phyloP scores from a whole-genome alignment of 2,329 filamentous ascomycete genomes.

The Trichophyton schoenleinii region DNA sequence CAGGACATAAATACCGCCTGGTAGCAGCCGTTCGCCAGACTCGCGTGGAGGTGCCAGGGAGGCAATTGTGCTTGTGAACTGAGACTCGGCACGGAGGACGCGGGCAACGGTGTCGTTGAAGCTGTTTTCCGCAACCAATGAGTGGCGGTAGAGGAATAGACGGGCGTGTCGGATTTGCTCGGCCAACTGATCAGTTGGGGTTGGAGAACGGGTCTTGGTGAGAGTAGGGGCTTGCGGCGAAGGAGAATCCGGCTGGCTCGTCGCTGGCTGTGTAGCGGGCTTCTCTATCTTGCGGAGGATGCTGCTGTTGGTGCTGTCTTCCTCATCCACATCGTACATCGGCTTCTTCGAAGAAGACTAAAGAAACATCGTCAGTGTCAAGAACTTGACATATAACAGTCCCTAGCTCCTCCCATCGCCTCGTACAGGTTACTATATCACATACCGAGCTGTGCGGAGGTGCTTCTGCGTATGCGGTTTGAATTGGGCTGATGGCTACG shows the following conservation, averaged over 20 bases:
- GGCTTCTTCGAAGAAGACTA: slow-evolving; percentile 12
- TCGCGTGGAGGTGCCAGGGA: slow-evolving; percentile 76
- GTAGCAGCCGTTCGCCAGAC: slow-evolving; percentile 78
- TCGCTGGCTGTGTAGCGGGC: background rate
- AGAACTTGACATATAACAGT: background rate
- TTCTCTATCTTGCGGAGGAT: slow-evolving; percentile 7
- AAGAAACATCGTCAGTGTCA: background rate
- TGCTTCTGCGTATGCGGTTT: slow-evolving; percentile 32
- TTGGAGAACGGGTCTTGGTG: background rate
- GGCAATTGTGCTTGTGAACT: slow-evolving; percentile 78
- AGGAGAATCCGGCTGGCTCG: background rate
- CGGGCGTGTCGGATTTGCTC: slow-evolving; percentile 67
- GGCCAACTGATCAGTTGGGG: slow-evolving; percentile 80
- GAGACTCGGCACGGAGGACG: slow-evolving; percentile 73
- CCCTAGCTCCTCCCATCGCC: background rate
- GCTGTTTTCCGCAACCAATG: slow-evolving; percentile 61
- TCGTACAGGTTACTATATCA: background rate
- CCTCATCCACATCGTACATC: slow-evolving; percentile 15
- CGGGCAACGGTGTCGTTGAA: slow-evolving; percentile 72
- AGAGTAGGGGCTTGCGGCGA: background rate
- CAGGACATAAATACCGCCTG: slow-evolving; percentile 80
- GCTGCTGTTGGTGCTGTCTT: background rate
- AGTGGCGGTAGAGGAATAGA: slow-evolving; percentile 65
- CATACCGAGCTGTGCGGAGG: slow-evolving; percentile 25
- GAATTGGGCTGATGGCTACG: slow-evolving; percentile 29